A percentile compares a stretch with the other conserved stretches of the same genome.
These are phyloP conservation scores for Paecilomyces niveus DNA, from an alignment of 2,329 filamentous ascomycete genomes.

Conservation along the genomic window DNA sequence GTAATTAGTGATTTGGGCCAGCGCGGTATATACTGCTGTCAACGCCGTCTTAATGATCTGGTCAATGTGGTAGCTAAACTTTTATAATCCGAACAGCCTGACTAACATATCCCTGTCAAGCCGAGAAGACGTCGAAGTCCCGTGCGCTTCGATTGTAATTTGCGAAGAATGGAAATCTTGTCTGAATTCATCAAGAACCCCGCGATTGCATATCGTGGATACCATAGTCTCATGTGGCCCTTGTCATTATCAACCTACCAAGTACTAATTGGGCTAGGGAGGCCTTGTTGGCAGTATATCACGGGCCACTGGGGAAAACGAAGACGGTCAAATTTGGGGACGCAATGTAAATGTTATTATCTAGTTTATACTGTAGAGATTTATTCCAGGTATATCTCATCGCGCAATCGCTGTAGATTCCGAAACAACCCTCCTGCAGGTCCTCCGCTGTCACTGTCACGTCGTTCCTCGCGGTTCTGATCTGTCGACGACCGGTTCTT, in stretches of 20 bases:
- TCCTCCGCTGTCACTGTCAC: slow-evolving; percentile 27
- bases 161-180: too few species aligned
- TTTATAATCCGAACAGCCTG: background rate
- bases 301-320: background rate
- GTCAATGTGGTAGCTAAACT: background rate
- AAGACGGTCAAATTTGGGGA: background rate
- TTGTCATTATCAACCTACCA: too few species aligned
- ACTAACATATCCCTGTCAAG: background rate
- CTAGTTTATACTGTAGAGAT: background rate
- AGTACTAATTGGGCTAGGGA: too few species aligned
- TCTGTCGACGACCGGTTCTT: slow-evolving; percentile 18
- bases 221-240: too few species aligned
- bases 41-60: background rate
- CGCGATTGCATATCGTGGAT: too few species aligned
- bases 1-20: background rate
- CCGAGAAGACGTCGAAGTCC: too few species aligned
- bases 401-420: slow-evolving; percentile 46
- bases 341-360: background rate
- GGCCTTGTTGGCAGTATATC: too few species aligned
- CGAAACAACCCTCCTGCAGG: slow-evolving; percentile 45
- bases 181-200: too few species aligned
- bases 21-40: background rate
- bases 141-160: too few species aligned
- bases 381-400: slow-evolving; percentile 48
- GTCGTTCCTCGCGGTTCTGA: slow-evolving; percentile 9